Base-by-base conservation (phyloP, 2,329 filamentous ascomycete species). In the Cercospora beticola region DNA sequence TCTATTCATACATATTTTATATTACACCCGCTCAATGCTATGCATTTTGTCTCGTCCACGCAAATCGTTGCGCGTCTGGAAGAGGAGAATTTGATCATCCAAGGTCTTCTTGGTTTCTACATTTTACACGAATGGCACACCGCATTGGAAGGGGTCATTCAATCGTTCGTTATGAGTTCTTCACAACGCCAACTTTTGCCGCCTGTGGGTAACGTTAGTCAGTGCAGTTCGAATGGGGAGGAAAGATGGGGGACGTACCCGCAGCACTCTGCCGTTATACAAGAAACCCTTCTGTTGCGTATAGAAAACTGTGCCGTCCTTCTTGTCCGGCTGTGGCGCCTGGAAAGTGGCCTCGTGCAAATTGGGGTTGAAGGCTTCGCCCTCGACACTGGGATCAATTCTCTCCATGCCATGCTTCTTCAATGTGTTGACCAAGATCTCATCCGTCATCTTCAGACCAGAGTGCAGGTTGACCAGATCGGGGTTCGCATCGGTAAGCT, bases 301-400 rank as follows among this genome's bases (percentile, higher is more conserved):
- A 80, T 90, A 89, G 84, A 98, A 95, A 77, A 97, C 92, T 66
- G 89, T 91, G 75, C 92, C 93, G 77, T 98, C 89, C 81, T 97
- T 91, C 86, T 97, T 96, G 74, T 89, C 93, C 64, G 89, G 87
- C 84, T 93, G 88, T 54, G 93, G 92, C 9, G 92, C 89, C 90
- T 96, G 94, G 83, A 98, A 98, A 23, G 92, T 95, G 43, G 95
- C 95, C 86, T 99, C 95, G 81, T 98, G 95, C 82, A 92, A 87
- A 82, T 97, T 97, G 73, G 95, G 94, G 84, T 99, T 91, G 85
- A 99, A 99, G 82, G 92, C 93, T 80, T 95, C 90, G 75, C 89
- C 87, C 72, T 88, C 83, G 40, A 83, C 84, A 66, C 80, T 82
- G 18, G 95, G 94, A 79, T 94, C 89, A 79, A 97, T 92, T 74